Evolutionary conservation across 2,329 filamentous ascomycete genomes (phyloP), one percentile per base, ranked within the genome.

Genomic region (Scedosporium boydii): DNA sequence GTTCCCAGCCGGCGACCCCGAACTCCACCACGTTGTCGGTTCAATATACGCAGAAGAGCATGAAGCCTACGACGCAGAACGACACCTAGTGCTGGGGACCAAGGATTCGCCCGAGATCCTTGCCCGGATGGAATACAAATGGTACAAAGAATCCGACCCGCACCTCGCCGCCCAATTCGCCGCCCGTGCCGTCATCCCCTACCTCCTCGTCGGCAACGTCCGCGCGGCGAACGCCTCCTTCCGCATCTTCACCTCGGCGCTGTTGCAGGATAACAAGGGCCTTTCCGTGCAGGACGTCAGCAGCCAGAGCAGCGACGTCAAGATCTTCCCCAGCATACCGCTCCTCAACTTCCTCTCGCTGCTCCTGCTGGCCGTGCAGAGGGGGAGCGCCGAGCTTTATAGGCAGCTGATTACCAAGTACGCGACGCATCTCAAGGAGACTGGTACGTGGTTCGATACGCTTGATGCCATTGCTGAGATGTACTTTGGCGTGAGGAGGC

Each of bases 401-500:
- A 87, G 87, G 70, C 88, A 93, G 73, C 78, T 99, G 67, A 86
- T 87, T 68, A 85, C 82, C 64, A 95, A 96, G 72, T 99, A 98
- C 75, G 84, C 86, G 44, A 74, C 80, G 5, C 85, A 96, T 70
- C 82, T 98, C 64, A 87, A 87, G 69, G 93, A 98, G 68, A 80
- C 86, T 1, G 85, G 84, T 4, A 80, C 82, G 12, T 98, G 93
- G 93, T 85, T 87, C 41, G 92, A 91, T 71, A 83, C 91, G 26
- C 78, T 99, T 64, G 88, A 92, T 68, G 87, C 91, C 74, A 87
- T 99, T 69, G 93, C 89, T 58, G 93, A 99, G 78, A 93, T 96
- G 85, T 99, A 98, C 79, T 99, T 99, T 77, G 87, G 87, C 42
- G 96, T 99, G 73, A 85, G 87, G 77, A 88, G 92, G 71, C 93